Conservation (phyloP, 2,329 filamentous ascomycete species). For the Pestalotiopsis sp. region DNA sequence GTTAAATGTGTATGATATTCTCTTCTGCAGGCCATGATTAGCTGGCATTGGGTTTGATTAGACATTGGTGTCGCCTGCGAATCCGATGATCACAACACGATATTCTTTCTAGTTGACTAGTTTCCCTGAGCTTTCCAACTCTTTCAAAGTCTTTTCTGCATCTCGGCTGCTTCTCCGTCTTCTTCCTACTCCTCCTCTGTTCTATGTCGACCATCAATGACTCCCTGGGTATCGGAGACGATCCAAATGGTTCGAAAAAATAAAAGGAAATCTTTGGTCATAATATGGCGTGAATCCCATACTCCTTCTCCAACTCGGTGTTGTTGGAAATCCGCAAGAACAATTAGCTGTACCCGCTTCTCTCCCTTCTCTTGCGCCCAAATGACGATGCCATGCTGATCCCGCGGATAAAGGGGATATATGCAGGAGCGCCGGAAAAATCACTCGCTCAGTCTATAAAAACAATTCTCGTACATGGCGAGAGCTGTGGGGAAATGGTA, state of each 20-base stretch:
- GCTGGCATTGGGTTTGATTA: not conserved
- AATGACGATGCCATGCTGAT: not conserved
- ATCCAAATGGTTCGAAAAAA: not conserved
- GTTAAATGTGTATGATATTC: not conserved
- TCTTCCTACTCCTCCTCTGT: not conserved
- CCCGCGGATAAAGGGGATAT: not conserved
- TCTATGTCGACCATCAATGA: not conserved
- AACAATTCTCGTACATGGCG: not conserved
- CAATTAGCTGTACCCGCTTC: too few relatives aligned
- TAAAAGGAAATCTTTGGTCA: not conserved
- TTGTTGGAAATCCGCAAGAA: too few relatives aligned
- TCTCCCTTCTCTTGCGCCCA: not conserved
- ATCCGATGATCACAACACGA: not conserved
- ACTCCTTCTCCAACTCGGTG: not conserved
- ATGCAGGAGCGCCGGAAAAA: not conserved
- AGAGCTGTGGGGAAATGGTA: not conserved
- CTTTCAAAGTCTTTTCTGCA: not conserved
- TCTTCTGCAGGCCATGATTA: not conserved
- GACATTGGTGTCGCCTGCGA: not conserved
- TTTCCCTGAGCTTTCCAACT: not conserved
- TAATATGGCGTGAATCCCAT: not conserved
- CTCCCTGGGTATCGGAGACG: not conserved
- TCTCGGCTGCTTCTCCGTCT: not conserved
- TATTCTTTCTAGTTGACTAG: not conserved
- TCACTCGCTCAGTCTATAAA: not conserved